Evolutionary conservation across 73 alveolate genomes (phyloP).

Genomic region (Uronychia binucleata): DNA sequence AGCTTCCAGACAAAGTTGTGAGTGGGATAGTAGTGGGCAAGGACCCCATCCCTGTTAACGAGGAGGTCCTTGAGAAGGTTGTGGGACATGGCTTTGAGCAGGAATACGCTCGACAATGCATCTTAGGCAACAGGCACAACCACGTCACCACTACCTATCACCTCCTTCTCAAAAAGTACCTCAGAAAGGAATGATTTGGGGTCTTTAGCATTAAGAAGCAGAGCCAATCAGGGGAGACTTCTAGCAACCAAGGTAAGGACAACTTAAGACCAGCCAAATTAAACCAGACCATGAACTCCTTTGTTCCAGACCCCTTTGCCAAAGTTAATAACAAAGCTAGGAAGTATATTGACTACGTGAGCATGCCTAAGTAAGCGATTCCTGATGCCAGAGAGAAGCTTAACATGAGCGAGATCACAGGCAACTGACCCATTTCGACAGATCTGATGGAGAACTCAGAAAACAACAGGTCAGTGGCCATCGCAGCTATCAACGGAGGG

Average conservation of each 20-base stretch:
- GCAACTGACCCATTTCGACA: background rate
- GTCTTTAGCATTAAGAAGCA: background rate
- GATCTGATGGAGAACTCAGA: background rate
- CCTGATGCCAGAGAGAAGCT: background rate
- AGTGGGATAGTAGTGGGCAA: conserved; percentile 15
- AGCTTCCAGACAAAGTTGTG: conserved; percentile 11
- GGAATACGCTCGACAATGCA: conserved; percentile 74
- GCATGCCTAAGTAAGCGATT: background rate
- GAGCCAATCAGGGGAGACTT: background rate
- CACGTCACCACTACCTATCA: conserved; percentile 86
- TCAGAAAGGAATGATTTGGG: conserved; percentile 41
- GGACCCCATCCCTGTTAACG: conserved; percentile 38
- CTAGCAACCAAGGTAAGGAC: no score
- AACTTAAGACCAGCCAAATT: no score
- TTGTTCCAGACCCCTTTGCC: background rate
- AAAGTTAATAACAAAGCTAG: background rate
- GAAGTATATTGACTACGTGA: background rate
- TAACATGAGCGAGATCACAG: background rate
- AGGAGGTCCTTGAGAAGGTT: conserved; percentile 59
- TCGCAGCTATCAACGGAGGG: background rate
- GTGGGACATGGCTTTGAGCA: conserved; percentile 60
- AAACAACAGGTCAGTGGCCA: background rate
- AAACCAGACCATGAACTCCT: background rate
- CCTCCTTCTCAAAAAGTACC: conserved; percentile 44
- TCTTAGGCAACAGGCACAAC: conserved; percentile 82